Evolutionary conservation across 2,329 filamentous ascomycete species (phyloP).

Genomic region (Dactylellina cionopaga): DNA sequence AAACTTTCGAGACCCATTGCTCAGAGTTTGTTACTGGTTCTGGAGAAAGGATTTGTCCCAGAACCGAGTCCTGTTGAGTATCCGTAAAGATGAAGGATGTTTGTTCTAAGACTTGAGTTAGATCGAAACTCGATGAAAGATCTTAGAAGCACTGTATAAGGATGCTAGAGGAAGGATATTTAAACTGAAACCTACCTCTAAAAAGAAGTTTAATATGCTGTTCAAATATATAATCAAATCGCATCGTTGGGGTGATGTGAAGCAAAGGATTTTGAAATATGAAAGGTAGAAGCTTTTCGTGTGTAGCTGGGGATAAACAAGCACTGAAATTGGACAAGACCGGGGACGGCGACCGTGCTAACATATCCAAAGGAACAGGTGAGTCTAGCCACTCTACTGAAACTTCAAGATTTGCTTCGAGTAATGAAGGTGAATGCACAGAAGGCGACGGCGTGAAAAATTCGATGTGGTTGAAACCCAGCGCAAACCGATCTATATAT

Average conservation of each 20-base stretch:
- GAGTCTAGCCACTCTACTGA: background rate
- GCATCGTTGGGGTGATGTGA: conserved; percentile 1
- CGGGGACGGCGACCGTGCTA: background rate
- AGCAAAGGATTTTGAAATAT: background rate
- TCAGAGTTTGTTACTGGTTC: background rate
- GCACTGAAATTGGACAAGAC: background rate
- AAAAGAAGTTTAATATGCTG: background rate
- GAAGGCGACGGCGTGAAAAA: background rate
- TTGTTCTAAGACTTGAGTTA: background rate
- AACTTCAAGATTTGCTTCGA: background rate
- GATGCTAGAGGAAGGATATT: too few species aligned
- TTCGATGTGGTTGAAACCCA: too few species aligned
- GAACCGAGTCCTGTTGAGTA: background rate
- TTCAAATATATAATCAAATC: conserved; percentile 11
- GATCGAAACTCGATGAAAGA: background rate
- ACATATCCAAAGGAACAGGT: background rate
- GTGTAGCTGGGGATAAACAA: background rate
- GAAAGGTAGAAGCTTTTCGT: background rate
- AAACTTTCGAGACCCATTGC: background rate
- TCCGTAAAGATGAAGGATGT: background rate
- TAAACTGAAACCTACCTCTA: background rate
- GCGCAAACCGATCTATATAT: too few species aligned
- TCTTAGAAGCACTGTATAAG: background rate
- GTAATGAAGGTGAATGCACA: too few species aligned
- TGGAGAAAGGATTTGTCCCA: background rate